Base-by-base conservation (phyloP, 2,329 filamentous ascomycete genomes). In the Talaromyces sp. region DNA sequence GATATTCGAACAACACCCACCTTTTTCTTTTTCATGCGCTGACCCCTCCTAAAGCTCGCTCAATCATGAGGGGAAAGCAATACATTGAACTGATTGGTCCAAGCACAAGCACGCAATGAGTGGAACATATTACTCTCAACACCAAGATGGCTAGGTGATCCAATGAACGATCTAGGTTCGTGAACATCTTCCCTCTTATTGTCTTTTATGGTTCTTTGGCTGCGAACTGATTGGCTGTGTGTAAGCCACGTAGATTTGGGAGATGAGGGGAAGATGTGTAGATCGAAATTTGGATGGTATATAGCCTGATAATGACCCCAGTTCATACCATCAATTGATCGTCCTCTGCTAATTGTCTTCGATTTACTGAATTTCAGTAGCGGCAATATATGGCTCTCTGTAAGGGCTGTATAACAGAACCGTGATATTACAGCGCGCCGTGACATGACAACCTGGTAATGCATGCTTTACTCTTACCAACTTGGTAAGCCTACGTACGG, bases 21-120 rank as follows among this genome's bases (percentile, higher is more conserved):
- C 47, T 7, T 27, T 27, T 53, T 2, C 49, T 53, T 31, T 53
- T 29, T 1, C 25, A 10, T n/a, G 49, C 25, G 53, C n/a, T 36
- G 10, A 19, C 31, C 4, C 17, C 29, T 31, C 13, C 19, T 53
- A 6, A 31, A 10, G n/a, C 49, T 53, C 8, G 6, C 19, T 31
- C 25, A 2, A 31, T 31, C 49, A 17, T 53, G 29, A 19, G 29
- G 19, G 53, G 31, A n/a, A 56, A 56, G 15, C 15, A n/a, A 31
- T 3, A 45, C 25, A 29, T 59, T n/a, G 56, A n/a, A 38, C 4
- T 61, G 27, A 47, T 60, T 60, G 58, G 38, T 60, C 31, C 7
- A 15, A 19, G 19, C 2, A 29, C 15, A 61, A 61, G 58, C 58
- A 61, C 58, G 58, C 58, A 61, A 61, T 61, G 58, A 61, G 29